These are phyloP conservation scores for Coelastrella sp. DNA, from an alignment of 139 green algal species.

Conservation along the genomic window DNA sequence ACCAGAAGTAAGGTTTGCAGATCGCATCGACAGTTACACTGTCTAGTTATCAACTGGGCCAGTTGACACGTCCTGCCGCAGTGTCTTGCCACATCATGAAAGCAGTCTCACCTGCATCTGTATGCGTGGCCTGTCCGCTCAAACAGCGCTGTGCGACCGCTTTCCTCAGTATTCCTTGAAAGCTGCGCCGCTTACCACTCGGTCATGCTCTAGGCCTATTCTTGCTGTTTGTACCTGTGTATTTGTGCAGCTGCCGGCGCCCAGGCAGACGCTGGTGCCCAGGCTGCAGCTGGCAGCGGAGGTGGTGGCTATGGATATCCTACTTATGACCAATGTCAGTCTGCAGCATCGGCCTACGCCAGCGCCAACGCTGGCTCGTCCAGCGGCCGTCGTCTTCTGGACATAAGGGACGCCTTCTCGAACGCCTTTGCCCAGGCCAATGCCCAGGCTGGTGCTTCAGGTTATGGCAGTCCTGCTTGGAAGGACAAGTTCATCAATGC, in stretches of 20 bases:
- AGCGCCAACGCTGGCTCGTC: neutral
- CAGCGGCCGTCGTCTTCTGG: neutral
- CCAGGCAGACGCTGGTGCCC: neutral
- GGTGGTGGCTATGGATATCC: neutral
- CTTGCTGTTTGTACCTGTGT: no score
- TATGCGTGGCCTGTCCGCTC: no score
- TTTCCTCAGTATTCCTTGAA: no score
- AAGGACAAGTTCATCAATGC: neutral
- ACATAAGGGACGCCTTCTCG: neutral
- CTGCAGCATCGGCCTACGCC: neutral
- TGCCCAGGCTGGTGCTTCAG: neutral
- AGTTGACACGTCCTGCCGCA: no score
- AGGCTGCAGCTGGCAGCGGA: neutral
- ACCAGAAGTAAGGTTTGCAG: no score
- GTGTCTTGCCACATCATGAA: no score
- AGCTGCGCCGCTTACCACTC: no score
- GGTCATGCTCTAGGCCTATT: no score
- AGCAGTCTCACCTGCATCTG: no score
- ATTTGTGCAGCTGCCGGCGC: neutral
- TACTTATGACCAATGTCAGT: neutral
- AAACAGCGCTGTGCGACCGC: no score
- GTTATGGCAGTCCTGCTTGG: neutral
- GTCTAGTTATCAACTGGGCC: no score
- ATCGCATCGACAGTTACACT: no score
- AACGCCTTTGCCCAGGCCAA: neutral